Conservation (phyloP, 371 early-diverging fungal genomes). For the Rhizopus stolonifer region DNA sequence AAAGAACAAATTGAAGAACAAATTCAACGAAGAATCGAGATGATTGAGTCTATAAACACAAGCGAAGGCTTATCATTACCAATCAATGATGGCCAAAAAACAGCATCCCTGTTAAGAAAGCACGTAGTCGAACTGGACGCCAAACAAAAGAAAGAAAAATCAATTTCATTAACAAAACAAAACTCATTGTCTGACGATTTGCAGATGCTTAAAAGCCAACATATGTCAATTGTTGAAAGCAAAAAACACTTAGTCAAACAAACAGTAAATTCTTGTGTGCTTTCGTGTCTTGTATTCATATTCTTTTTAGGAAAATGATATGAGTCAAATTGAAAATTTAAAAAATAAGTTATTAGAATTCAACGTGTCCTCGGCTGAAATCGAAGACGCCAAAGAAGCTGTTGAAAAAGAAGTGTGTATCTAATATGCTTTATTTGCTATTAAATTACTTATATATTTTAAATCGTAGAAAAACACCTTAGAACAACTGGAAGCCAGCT, state of each 20-base stretch:
- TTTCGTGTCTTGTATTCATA: not conserved
- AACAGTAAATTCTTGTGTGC: slow-evolving; percentile 6
- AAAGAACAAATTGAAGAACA: slow-evolving; percentile 18
- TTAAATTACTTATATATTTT: no score
- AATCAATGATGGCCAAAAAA: not conserved
- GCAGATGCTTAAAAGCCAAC: slow-evolving; percentile 15
- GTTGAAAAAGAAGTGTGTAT: slow-evolving; percentile 13
- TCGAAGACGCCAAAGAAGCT: slow-evolving; percentile 4
- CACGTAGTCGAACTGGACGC: not conserved
- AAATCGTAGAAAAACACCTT: slow-evolving; percentile 6
- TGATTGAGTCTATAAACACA: slow-evolving; percentile 16
- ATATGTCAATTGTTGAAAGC: slow-evolving; percentile 17
- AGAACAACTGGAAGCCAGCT: not conserved
- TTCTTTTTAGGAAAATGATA: slow-evolving; percentile 11
- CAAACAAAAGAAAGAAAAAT: slow-evolving; percentile 7
- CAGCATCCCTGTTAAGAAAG: slow-evolving; percentile 1
- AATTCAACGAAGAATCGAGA: slow-evolving; percentile 9
- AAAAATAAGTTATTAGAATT: slow-evolving; percentile 2
- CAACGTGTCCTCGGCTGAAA: slow-evolving; percentile 2
- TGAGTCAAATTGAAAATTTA: slow-evolving; percentile 2
- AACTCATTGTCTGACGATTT: slow-evolving; percentile 20
- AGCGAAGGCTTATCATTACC: not conserved
- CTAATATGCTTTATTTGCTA: no score
- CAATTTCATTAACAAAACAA: slow-evolving; percentile 14
- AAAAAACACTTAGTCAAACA: slow-evolving; percentile 11